These are phyloP conservation scores for Polytolypa hystricis DNA, from an alignment of 2,329 filamentous ascomycete genomes.

Conservation along the genomic window DNA sequence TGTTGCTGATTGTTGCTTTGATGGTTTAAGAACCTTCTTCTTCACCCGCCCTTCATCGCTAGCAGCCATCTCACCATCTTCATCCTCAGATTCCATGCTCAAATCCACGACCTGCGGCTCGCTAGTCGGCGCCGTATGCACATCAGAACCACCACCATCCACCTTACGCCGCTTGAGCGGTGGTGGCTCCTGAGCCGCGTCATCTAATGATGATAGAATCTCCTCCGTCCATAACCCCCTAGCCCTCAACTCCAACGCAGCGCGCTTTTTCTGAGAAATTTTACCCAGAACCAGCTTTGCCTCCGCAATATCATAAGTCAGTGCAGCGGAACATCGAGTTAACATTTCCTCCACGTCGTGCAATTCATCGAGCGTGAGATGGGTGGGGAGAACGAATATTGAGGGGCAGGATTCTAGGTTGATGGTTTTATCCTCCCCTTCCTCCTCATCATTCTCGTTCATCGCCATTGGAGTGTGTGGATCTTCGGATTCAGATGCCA, in stretches of 20 bases:
- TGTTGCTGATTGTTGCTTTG: slow-evolving; percentile 6
- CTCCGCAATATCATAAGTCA: slow-evolving; percentile 62
- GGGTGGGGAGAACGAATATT: slow-evolving; percentile 63
- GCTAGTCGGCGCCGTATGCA: neutral
- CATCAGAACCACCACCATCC: slow-evolving; percentile 1
- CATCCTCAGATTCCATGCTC: slow-evolving; percentile 21
- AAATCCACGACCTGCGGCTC: slow-evolving; percentile 18
- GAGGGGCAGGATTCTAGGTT: slow-evolving; percentile 36
- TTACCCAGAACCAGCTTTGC: slow-evolving; percentile 66
- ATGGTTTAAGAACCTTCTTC: slow-evolving; percentile 6
- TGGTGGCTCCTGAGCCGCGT: slow-evolving; percentile 10
- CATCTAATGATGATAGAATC: slow-evolving; percentile 4
- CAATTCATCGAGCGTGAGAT: slow-evolving; percentile 53
- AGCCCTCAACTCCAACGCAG: slow-evolving; percentile 64
- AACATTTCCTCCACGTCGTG: slow-evolving; percentile 55
- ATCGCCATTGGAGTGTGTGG: no score
- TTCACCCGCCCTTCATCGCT: neutral
- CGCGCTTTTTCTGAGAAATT: slow-evolving; percentile 57
- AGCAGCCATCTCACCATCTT: slow-evolving; percentile 13
- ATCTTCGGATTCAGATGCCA: no score
- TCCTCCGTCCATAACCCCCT: slow-evolving; percentile 47
- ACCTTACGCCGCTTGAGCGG: slow-evolving; percentile 19
- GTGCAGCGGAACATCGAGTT: slow-evolving; percentile 38
- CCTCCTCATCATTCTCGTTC: no score
- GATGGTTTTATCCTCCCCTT: slow-evolving; percentile 6